Evolutionary conservation across 2,329 filamentous ascomycete species (phyloP), one percentile per base, ranked within the genome.

Genomic region (Fusarium acutatum): DNA sequence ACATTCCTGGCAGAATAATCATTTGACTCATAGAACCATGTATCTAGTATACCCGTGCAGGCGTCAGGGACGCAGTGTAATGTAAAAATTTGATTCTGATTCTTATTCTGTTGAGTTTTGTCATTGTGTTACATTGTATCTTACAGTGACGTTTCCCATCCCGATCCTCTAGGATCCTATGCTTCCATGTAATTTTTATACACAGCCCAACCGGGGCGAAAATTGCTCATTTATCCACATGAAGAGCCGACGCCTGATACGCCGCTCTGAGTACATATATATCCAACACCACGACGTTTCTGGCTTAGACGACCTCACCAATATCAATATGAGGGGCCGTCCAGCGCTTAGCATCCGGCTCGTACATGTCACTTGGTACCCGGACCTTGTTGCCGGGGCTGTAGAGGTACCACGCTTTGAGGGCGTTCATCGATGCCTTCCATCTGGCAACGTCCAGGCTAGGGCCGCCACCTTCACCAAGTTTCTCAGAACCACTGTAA

Each of bases 391-490:
- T 84, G 63, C 88, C 86, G 34, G 96, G 96, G 81, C 92, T 95
- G 86, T 99, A 99, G 60, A 99, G 86, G 83, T 99, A 99, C 96
- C 96, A 99, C 11, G 92, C 88, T 87, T 97, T 97, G 79, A 99
- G 86, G 24, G 95, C 92, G 72, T 93, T 92, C 79, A 97, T 95
- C 41, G 94, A 91, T 26, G 96, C 96, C 81, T 94, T 89, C 72
- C 89, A 88, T 72, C 94, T 90, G 37, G 93, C 96, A 78, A 94
- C 89, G 74, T 94, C 88, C 64, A 98, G 85, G 82, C 89, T 95
- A 54, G 92, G 86, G 30, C 93, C 96, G 26, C 91, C 88, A n/a
- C 92, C 96, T 85, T 99, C 96, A 63, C 96, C 96, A 46, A 99
- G 87, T 88, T 96, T 96, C 81, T 99, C 95, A 69, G 88, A 87